These are phyloP conservation scores for Solanum okadae DNA, from an alignment of 257 asterid genomes.

Conservation along the genomic window DNA sequence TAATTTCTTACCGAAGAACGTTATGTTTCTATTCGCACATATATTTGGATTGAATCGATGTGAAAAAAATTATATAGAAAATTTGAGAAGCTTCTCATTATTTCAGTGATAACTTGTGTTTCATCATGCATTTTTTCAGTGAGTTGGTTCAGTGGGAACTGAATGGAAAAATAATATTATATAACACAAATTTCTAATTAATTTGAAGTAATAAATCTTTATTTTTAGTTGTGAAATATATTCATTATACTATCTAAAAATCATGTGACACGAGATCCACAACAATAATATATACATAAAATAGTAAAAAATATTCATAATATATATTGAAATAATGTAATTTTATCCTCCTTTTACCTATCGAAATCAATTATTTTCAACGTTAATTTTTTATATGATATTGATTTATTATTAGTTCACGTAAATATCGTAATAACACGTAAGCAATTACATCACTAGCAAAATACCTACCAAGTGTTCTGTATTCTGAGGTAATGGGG, in stretches of 20 bases:
- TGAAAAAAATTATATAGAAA: too few species aligned
- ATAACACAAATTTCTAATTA: too few species aligned
- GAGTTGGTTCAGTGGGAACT: fast-evolving
- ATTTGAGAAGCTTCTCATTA: fast-evolving
- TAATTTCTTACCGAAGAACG: fast-evolving
- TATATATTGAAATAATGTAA: neutral
- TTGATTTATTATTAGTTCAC: neutral
- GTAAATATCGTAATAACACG: neutral
- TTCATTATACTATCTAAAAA: neutral
- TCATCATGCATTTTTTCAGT: too few species aligned
- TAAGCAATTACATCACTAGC: neutral
- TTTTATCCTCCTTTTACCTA: neutral
- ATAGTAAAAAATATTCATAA: neutral
- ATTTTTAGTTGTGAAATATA: neutral
- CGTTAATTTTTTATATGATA: neutral
- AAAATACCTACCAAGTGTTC: neutral
- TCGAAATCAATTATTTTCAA: neutral
- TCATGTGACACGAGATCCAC: neutral
- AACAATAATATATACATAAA: neutral
- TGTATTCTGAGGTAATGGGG: neutral
- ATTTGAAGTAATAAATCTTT: too few species aligned
- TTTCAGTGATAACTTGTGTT: too few species aligned
- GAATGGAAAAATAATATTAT: too few species aligned
- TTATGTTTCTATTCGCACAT: too few species aligned
- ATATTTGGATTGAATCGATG: neutral